Evolutionary conservation across 1,139 yeast genomes (phyloP), one percentile per base, ranked within the genome.

Genomic region (Debaryomycetaceae sp.): DNA sequence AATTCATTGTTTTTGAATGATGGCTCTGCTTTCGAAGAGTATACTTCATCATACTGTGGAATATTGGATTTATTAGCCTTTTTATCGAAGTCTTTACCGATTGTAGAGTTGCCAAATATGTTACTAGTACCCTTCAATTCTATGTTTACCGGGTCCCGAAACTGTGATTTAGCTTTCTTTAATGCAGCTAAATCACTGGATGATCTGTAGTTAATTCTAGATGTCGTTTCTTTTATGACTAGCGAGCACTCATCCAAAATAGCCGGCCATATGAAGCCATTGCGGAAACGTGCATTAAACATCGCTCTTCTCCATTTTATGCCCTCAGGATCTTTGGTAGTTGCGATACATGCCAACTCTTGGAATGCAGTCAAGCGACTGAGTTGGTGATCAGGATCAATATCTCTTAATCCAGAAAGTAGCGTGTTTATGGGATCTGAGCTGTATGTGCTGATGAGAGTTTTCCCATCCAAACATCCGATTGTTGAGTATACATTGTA

Each of bases 391-490:
- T 70, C 67, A 0, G 68, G 64, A 16, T 64, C 66, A 7, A 61
- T 56, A 42, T 71, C 71, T 34, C 76, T 71, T 47, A 91, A 70
- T 0, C 98, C 98, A 3, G 84, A 72, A 8, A 89, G 62, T 38
- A 91, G 67, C 2, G 95, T 83, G 36, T 78, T 82, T 41, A 87
- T 74, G 3, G 91, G 92, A 45, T 86, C 88, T 0, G 82, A 63
- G 14, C 92, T 80, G 37, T 79, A 70, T 5, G 81, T 69, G 33
- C 92, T 81, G 24, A 89, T 73, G 16, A 87, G 80, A 42, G 79
- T 80, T 18, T 83, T 82, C 28, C 87, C 80, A 52, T 85, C 88
- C 37, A 85, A 61, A 49, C 98, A 92, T 0, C 97, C 96, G 45
- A 87, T 75, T 6, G 89, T 75, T 55, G 91, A 75, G 59, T 87